phyloP scores from a whole-genome alignment of 495 filamentous ascomycete genomes.

The Jackrogersella multiformis region DNA sequence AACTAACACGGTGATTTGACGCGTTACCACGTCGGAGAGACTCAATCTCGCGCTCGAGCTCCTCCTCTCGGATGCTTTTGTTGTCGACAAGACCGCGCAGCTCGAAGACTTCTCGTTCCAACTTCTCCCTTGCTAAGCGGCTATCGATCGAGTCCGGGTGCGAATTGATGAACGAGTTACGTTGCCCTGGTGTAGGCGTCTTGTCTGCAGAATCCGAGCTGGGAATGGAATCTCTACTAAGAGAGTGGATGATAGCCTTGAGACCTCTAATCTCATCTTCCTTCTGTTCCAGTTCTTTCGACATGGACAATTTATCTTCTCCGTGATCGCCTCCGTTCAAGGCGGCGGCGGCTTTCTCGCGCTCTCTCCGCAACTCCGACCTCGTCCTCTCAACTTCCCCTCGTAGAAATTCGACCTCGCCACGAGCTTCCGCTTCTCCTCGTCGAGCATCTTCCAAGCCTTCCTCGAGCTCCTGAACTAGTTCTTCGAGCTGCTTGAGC shows the following conservation, averaged over 20 bases:
- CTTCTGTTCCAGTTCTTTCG: constrained; percentile 88
- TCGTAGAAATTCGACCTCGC: constrained; percentile 94
- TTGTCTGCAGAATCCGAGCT: constrained; percentile 54
- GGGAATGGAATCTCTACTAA: constrained; percentile 76
- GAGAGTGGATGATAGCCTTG: constrained; percentile 96
- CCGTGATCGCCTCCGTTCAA: constrained; percentile 62
- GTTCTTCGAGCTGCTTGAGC: constrained; percentile 92
- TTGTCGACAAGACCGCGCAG: constrained; percentile 73
- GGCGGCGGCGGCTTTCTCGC: constrained; percentile 82
- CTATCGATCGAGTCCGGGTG: constrained; percentile 65
- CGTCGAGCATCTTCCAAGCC: constrained; percentile 93
- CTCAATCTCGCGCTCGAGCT: constrained; percentile 88
- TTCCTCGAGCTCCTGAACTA: constrained; percentile 96
- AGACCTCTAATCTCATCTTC: constrained; percentile 97
- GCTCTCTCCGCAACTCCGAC: constrained; percentile 85
- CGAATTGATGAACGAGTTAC: constrained; percentile 47
- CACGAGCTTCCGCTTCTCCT: constrained; percentile 96
- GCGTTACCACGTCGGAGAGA: constrained; percentile 61
- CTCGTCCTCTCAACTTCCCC: constrained; percentile 96
- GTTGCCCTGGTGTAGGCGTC: constrained; percentile 53
- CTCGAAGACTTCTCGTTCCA: constrained; percentile 82
- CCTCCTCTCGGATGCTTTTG: constrained; percentile 82
- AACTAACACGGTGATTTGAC: constrained; percentile 55
- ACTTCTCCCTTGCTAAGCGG: constrained; percentile 64
- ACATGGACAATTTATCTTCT: constrained; percentile 54